Conservation (phyloP, 2,329 filamentous ascomycete genomes). For the Blastomyces percursus region DNA sequence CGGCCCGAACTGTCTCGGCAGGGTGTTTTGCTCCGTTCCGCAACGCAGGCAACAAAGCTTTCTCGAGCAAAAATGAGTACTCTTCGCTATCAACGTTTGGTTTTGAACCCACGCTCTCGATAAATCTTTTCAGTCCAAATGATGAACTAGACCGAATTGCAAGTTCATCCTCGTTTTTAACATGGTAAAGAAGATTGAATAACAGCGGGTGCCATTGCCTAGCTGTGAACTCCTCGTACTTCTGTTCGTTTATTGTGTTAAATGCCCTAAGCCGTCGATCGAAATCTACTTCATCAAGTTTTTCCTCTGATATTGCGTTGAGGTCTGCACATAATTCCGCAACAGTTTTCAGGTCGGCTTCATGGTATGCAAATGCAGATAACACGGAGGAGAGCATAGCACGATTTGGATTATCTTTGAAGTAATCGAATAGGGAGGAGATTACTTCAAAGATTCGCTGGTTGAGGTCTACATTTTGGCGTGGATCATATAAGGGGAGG, state of each 20-base stretch:
- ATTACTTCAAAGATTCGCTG: conserved; percentile 60
- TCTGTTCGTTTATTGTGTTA: conserved; percentile 53
- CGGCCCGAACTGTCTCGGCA: conserved; percentile 74
- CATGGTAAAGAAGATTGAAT: conserved; percentile 80
- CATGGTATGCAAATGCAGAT: conserved; percentile 55
- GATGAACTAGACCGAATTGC: conserved; percentile 76
- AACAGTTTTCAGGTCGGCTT: conserved; percentile 50
- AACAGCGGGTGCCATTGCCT: conserved; percentile 79
- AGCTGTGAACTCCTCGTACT: conserved; percentile 50
- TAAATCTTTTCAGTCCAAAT: conserved; percentile 65
- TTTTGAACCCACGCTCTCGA: conserved; percentile 50
- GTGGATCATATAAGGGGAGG: conserved; percentile 52
- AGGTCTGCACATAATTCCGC: conserved; percentile 64
- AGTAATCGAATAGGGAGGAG: conserved; percentile 77
- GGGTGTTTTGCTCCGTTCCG: conserved; percentile 63
- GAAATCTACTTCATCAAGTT: conserved; percentile 80
- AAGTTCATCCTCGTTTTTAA: conserved; percentile 77
- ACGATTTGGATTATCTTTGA: conserved; percentile 70
- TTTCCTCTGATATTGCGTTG: conserved; percentile 63
- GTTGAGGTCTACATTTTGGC: conserved; percentile 48
- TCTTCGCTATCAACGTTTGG: conserved; percentile 33
- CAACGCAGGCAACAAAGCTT: conserved; percentile 61
- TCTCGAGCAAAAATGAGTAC: conserved; percentile 49
- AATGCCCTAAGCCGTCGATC: conserved; percentile 71
- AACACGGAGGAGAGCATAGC: conserved; percentile 64